Percentiles rank a stretch among this genome's conserved stretches.
These are phyloP conservation scores for Pleurotus tuoliensis DNA, from an alignment of 768 basidiomycete species.

Conservation along the genomic window DNA sequence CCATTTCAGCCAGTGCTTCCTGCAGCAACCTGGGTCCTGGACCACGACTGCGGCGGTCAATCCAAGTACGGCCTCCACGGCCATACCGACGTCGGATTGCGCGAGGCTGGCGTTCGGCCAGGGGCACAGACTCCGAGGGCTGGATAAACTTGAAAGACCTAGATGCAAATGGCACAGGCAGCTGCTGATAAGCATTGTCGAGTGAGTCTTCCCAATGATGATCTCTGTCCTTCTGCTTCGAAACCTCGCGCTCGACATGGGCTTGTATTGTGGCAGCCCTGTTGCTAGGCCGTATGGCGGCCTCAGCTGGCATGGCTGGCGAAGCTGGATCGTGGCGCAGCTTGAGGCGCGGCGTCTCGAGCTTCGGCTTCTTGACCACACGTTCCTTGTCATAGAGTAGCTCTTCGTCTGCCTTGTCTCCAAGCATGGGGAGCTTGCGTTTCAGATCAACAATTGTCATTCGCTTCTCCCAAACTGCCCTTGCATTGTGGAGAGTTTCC, in stretches of 20 bases:
- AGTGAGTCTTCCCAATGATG: constrained; percentile 84
- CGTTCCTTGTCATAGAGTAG: constrained; percentile 70
- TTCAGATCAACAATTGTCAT: constrained; percentile 75
- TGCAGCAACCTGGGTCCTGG: constrained; percentile 15
- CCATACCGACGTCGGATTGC: constrained; percentile 74
- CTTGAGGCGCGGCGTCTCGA: constrained; percentile 43
- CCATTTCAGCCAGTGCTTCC: constrained; percentile 13
- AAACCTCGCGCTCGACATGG: constrained; percentile 59
- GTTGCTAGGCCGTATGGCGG: constrained; percentile 60
- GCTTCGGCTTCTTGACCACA: constrained; percentile 55
- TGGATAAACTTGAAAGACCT: constrained; percentile 65
- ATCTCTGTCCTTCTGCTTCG: constrained; percentile 66
- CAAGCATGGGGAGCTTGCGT: constrained; percentile 60
- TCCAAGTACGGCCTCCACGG: constrained; percentile 72
- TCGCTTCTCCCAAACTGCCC: constrained; percentile 76
- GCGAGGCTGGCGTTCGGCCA: constrained; percentile 29
- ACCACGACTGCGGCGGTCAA: constrained; percentile 62
- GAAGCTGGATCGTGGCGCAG: constrained; percentile 40
- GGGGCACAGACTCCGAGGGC: constrained; percentile 28
- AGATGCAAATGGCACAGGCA: constrained; percentile 51
- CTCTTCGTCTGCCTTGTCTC: constrained; percentile 67
- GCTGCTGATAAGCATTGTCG: constrained; percentile 74
- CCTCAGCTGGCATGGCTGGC: constrained; percentile 38
- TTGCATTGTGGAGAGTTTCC: constrained; percentile 52
- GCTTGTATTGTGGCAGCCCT: constrained; percentile 56